Evolutionary conservation across 2,329 filamentous ascomycete species (phyloP), one percentile per base, ranked within the genome.

Genomic region (Neopestalotiopsis rosae): DNA sequence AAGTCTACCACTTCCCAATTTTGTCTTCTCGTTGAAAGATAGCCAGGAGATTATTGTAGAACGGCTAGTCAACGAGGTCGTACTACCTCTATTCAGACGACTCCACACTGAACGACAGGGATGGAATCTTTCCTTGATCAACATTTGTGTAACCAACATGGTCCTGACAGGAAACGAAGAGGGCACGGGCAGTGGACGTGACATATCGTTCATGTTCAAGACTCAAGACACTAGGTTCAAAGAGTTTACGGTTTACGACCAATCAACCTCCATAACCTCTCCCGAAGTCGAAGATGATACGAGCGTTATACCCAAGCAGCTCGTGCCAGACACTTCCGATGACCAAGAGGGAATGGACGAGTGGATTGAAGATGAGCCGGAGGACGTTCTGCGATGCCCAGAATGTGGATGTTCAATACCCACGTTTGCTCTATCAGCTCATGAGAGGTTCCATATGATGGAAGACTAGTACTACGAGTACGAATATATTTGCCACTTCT

Each of bases 121-220:
- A 1, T 97, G 93, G 92, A 93, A 95, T 72, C 80, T 98, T 20
- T 93, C 92, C 72, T 82, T 98, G 65, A 84, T 98, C 69, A 98
- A 98, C 72, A 83, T 98, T 28, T 95, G 94, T 61, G 94, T 93
- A 7, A 92, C 93, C 14, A 97, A 97, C 77, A 95, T 98, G 91
- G 86, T 86, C 1, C 83, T 87, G 56, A 84, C 83, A 17, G 89
- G 87, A 4, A 83, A 82, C 14, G 84, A 87, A 49, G 79, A 80
- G 52, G 81, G 73, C 28, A 74, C 38, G 72, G 81, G 38, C 83
- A 85, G 82, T n/a, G 93, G 93, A 1, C 86, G 92, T 71, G 91
- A 97, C 75, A 97, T 98, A 72, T 87, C 87, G 1, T 88, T 85
- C 75, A 97, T 98, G 94, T 97, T 98, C 78, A 89, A 84, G 75